These are phyloP conservation scores for Vitis rotundifolia DNA, from an alignment of 164 flowering plant genomes.

Conservation along the genomic window DNA sequence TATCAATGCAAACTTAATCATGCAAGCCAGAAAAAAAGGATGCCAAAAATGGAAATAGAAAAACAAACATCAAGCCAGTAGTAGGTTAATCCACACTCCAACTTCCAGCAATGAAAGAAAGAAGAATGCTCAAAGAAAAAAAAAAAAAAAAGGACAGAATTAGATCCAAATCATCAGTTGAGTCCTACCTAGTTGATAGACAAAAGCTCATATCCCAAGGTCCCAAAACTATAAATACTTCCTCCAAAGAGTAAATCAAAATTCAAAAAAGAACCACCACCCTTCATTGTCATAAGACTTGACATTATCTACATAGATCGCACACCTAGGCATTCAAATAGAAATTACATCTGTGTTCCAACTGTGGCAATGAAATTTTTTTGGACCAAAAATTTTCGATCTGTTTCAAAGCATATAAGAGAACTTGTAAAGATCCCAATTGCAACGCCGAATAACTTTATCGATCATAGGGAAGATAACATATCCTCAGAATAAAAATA, in stretches of 20 bases:
- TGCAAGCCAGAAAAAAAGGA: not conserved
- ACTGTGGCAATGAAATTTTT: not conserved
- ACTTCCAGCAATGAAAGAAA: not conserved
- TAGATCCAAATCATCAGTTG: not conserved
- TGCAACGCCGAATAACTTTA: not conserved
- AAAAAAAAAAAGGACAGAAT: not conserved
- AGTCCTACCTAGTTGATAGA: no score
- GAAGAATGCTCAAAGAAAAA: not conserved
- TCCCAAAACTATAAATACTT: not conserved
- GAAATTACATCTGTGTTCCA: not conserved
- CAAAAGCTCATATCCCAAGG: not conserved
- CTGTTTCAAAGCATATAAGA: not conserved
- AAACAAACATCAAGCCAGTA: no score
- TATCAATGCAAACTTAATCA: not conserved
- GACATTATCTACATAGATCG: not conserved
- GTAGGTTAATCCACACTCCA: not conserved
- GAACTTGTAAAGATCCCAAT: not conserved
- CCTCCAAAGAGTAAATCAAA: not conserved
- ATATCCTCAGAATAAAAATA: conserved; percentile 1
- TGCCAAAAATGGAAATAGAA: not conserved
- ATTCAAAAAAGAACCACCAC: not conserved
- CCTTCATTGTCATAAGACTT: not conserved
- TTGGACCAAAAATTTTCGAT: not conserved
- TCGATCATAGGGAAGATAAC: not conserved
- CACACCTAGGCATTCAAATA: not conserved